Evolutionary conservation across 345 rosid genomes (phyloP).

Genomic region (Viola odorata): DNA sequence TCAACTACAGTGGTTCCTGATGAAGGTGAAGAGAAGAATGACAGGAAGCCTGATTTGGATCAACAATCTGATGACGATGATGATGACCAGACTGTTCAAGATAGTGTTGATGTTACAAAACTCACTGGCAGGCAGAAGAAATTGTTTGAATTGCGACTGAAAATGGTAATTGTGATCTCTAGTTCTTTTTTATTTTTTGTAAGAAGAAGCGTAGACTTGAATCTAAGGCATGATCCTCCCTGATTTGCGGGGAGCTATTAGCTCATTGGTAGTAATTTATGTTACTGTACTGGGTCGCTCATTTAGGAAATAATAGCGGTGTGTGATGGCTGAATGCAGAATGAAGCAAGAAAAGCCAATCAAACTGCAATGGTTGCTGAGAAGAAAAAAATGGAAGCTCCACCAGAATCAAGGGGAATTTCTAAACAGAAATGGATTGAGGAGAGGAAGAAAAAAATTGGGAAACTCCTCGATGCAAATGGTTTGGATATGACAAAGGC

Average conservation of each 20-base stretch:
- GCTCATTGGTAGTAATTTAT: too few relatives aligned
- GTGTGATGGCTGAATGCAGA: constrained; percentile 30
- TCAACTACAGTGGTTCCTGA: constrained; percentile 18
- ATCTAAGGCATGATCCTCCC: too few relatives aligned
- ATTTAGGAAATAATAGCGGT: not conserved
- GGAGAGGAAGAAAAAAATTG: constrained; percentile 80
- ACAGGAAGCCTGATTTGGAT: constrained; percentile 32
- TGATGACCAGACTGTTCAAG: constrained; percentile 36
- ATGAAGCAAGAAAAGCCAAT: constrained; percentile 86
- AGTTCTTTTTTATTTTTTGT: not conserved
- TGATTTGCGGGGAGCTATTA: too few relatives aligned
- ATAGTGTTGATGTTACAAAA: constrained; percentile 40
- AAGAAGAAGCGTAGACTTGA: not conserved
- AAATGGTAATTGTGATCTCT: constrained; percentile 49
- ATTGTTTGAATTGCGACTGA: constrained; percentile 69
- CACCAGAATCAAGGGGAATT: constrained; percentile 71
- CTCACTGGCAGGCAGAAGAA: constrained; percentile 86
- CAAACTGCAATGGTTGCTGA: constrained; percentile 83
- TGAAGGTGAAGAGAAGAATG: constrained; percentile 28
- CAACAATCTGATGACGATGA: constrained; percentile 42
- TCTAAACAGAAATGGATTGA: constrained; percentile 96
- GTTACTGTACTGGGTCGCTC: not conserved
- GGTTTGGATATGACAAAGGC: constrained; percentile 82
- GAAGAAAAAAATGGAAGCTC: constrained; percentile 89
- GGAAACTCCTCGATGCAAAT: constrained; percentile 83